phyloP scores from a whole-genome alignment of 306 rosid species.

The Vigna hirtella region DNA sequence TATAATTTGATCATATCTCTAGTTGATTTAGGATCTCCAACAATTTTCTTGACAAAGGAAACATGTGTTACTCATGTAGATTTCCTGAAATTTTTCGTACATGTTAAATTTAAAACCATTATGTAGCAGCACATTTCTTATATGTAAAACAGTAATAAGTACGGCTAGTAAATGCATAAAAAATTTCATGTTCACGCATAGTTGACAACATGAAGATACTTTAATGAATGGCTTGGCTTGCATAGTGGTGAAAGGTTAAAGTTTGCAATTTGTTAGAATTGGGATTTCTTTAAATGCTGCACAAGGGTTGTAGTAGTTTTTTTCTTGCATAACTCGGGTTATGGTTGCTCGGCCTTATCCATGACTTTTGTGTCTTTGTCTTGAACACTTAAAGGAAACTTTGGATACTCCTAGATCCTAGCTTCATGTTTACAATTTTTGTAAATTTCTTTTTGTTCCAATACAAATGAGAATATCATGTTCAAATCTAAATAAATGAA shows the following conservation, averaged over 20 bases:
- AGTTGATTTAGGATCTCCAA: too few relatives aligned
- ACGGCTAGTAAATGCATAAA: constrained; percentile 11
- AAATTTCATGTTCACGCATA: not conserved
- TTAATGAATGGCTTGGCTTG: constrained; percentile 9
- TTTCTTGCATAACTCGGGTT: constrained; percentile 5
- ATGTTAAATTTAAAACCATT: not conserved
- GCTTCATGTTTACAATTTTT: not conserved
- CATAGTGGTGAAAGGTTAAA: constrained; percentile 15
- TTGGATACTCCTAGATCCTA: not conserved
- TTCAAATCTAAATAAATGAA: too few relatives aligned
- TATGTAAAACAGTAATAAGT: not conserved
- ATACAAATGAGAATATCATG: too few relatives aligned
- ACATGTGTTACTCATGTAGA: too few relatives aligned
- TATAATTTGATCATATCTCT: too few relatives aligned
- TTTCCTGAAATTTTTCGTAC: not conserved
- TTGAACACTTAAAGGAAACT: not conserved
- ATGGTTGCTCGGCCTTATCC: not conserved
- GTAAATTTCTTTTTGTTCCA: too few relatives aligned
- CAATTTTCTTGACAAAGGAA: too few relatives aligned
- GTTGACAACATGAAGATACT: not conserved
- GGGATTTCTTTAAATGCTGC: constrained; percentile 3
- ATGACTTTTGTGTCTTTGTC: not conserved
- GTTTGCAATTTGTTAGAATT: constrained; percentile 9
- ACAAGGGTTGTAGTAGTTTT: too few relatives aligned
- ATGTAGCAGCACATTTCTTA: not conserved